These are phyloP conservation scores for Calonectria ilicicola DNA, from an alignment of 2,329 filamentous ascomycete species.

Conservation along the genomic window DNA sequence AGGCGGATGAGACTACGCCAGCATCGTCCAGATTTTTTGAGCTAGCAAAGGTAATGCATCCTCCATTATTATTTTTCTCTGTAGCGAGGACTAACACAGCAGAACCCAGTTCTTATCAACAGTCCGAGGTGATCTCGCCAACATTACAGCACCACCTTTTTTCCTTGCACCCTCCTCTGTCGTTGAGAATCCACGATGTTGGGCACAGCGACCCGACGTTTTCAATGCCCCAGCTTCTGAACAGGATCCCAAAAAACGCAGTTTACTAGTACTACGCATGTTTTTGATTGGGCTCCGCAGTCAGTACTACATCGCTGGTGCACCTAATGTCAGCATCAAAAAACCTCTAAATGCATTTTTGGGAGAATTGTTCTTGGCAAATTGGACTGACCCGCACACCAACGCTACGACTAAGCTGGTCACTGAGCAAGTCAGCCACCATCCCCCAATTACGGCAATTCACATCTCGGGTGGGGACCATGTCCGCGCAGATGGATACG, in stretches of 20 bases:
- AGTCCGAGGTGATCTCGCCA: conserved; percentile 63
- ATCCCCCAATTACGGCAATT: conserved; percentile 66
- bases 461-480: conserved; percentile 57
- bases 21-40: background rate
- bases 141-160: conserved; percentile 63
- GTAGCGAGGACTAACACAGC: background rate
- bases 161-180: conserved; percentile 62
- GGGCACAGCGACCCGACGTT: conserved; percentile 60
- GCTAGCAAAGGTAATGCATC: background rate
- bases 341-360: conserved; percentile 67
- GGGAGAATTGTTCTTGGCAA: conserved; percentile 61
- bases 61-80: background rate
- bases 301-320: conserved; percentile 61
- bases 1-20: background rate
- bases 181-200: conserved; percentile 63
- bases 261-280: conserved; percentile 60
- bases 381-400: conserved; percentile 46
- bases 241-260: conserved; percentile 54
- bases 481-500: conserved; percentile 63
- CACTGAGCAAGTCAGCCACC: conserved; percentile 64
- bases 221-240: conserved; percentile 62
- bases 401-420: conserved; percentile 46
- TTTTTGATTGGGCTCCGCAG: conserved; percentile 59
- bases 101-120: conserved; percentile 26
- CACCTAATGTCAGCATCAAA: conserved; percentile 60